These are phyloP conservation scores for Xylaria grammica DNA, from an alignment of 495 filamentous ascomycete species.

Conservation along the genomic window DNA sequence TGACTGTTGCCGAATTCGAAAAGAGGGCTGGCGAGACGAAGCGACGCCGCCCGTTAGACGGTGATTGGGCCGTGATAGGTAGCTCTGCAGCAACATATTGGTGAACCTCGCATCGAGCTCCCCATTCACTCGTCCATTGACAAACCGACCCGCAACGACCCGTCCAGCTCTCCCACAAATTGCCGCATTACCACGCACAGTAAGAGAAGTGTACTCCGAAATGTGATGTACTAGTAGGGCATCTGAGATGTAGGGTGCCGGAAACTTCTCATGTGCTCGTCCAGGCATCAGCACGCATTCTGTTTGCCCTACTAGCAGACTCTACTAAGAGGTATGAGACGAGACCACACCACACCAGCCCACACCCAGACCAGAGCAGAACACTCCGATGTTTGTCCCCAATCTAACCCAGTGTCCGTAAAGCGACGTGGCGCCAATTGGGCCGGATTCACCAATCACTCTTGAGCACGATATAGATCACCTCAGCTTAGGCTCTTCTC, in stretches of 20 bases:
- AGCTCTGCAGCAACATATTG: slow-evolving; percentile 6
- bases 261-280: background rate
- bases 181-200: slow-evolving; percentile 3
- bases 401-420: slow-evolving; percentile 24
- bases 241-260: slow-evolving; percentile 7
- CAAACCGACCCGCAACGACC: slow-evolving; percentile 10
- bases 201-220: no score
- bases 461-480: slow-evolving; percentile 49
- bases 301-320: no score
- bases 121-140: slow-evolving; percentile 3
- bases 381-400: slow-evolving; percentile 1
- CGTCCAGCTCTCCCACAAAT: slow-evolving; percentile 13
- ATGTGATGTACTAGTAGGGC: background rate
- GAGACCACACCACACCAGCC: background rate
- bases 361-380: slow-evolving; percentile 4
- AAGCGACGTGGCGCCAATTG: slow-evolving; percentile 61
- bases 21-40: slow-evolving; percentile 4
- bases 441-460: slow-evolving; percentile 43
- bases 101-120: slow-evolving; percentile 5
- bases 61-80: slow-evolving; percentile 18
- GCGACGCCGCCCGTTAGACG: slow-evolving; percentile 12
- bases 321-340: background rate
- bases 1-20: slow-evolving; percentile 14
- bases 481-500: slow-evolving; percentile 46
- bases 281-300: slow-evolving; percentile 4